Evolutionary conservation across 208 protist genomes (phyloP).

Genomic region (Endotrypanum monterogeii): DNA sequence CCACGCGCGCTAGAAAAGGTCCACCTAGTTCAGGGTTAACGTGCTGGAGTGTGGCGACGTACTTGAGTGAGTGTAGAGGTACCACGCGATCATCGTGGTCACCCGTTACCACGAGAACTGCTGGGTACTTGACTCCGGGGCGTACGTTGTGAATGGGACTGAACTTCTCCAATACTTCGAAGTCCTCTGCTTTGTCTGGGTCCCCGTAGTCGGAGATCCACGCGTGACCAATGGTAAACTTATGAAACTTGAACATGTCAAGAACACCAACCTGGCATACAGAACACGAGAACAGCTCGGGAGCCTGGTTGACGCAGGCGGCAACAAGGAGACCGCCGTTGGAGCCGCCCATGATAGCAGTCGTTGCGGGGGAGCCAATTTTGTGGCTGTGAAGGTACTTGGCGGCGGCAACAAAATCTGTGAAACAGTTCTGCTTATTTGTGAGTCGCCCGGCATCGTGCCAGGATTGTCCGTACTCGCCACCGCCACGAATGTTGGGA

Average conservation of each 20-base stretch:
- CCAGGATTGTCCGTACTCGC: slow-evolving; percentile 95
- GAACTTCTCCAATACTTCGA: slow-evolving; percentile 92
- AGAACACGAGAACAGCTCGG: slow-evolving; percentile 80
- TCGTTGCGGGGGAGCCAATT: slow-evolving; percentile 83
- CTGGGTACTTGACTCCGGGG: slow-evolving; percentile 80
- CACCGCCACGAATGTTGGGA: slow-evolving; percentile 95
- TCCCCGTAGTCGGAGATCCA: slow-evolving; percentile 95
- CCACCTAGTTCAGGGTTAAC: slow-evolving; percentile 61
- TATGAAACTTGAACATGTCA: slow-evolving; percentile 96
- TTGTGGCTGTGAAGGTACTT: slow-evolving; percentile 74
- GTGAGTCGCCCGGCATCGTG: slow-evolving; percentile 85
- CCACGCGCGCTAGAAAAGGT: slow-evolving; percentile 86
- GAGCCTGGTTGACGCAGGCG: slow-evolving; percentile 89
- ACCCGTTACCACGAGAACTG: slow-evolving; percentile 90
- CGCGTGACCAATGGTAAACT: slow-evolving; percentile 94
- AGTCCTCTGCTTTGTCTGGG: slow-evolving; percentile 92
- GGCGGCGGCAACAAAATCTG: slow-evolving; percentile 80
- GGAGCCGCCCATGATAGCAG: slow-evolving; percentile 92
- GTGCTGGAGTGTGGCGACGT: slow-evolving; percentile 93
- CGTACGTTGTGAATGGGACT: slow-evolving; percentile 95
- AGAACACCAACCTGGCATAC: slow-evolving; percentile 93
- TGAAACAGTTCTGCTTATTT: slow-evolving; percentile 92
- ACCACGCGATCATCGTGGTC: slow-evolving; percentile 97
- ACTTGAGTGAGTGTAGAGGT: slow-evolving; percentile 97
- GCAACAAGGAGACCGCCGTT: slow-evolving; percentile 96